Evolutionary conservation across 2,329 filamentous ascomycete species (phyloP), one percentile per base, ranked within the genome.

Genomic region (Aspergillus luchuensis): DNA sequence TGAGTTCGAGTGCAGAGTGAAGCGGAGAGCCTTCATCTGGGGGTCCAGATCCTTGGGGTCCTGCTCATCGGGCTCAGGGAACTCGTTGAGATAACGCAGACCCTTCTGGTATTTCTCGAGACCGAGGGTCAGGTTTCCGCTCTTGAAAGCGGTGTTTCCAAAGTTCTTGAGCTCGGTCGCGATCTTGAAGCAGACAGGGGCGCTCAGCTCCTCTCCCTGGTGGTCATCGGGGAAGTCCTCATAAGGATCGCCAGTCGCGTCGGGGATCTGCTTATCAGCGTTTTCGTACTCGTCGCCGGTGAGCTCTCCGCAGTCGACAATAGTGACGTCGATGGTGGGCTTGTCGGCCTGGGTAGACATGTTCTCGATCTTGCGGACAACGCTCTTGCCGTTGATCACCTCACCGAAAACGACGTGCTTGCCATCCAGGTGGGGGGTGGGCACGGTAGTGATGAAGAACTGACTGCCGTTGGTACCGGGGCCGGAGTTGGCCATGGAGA

Each of bases 351-450:
- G 84, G 2, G 91, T 95, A 56, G 84, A 82, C 63, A 91, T 81
- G 78, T 95, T 95, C 81, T 99, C 95, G 71, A 98, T 88, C 76
- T 93, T 88, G 66, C 95, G 90, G 36, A 98, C 86, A 39, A 97
- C 82, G 63, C 91, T 93, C 84, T 97, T 98, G 72, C 95, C 95
- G 63, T 89, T 90, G 72, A 97, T 85, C 58, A 98, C 94, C 75
- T 97, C 90, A 65, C 95, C 95, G 70, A 97, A 99, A 23, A 99
- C 93, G 50, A 98, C 95, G 80, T 99, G 94, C 84, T 99, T 99
- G 75, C 87, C 87, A 76, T 99, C 93, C 41, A 98, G 86, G 77
- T 98, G 95, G 51, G 92, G 93, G 13, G 95, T 98, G n/a, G 89
- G 84, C 30, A 97, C 91, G 15, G 95, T 98, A 52, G 95, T 99